Base-by-base conservation (phyloP, 768 basidiomycete species). In the Lactarius hengduanensis region DNA sequence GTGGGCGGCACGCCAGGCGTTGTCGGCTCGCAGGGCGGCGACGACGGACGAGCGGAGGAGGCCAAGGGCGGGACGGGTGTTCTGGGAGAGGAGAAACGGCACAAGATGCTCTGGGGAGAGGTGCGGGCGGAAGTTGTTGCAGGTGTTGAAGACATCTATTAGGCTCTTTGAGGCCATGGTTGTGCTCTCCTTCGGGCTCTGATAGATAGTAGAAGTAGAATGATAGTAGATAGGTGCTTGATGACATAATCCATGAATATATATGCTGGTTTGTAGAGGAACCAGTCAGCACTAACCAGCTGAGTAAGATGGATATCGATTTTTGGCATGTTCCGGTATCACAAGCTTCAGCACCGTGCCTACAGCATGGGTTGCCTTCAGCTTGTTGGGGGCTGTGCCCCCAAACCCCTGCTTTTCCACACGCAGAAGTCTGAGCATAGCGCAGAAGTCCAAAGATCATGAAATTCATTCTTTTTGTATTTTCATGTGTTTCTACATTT, bases 121-220 rank as follows among this genome's bases (percentile, higher is more conserved):
- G 74, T 72, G 81, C 66, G 75, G 70, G 43, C 78, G 80, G 62
- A 85, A 86, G 75, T 94, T 95, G 76, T 94, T 86, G 80, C 90
- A 92, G 50, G 77, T 73, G 59, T 86, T 78, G 67, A 94, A 77
- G 64, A 94, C 73, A 30, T 88, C 82, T 30, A 94, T 81, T 71
- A 88, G 86, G 55, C 61, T 69, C 7, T 63, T 22, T 38, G 57
- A 30, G 22, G 38, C n/a, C 32, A 43, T 63, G 1, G 13, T 36
- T 22, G 18, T 20, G 30, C 18, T 36, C 32, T n/a, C 26, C 15
- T 55, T 55, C 6, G 28, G 28, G 28, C 28, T 2, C 28, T 32
- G 16, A 38, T 45, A 28, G 28, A n/a, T n/a, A n/a, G n/a, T n/a
- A n/a, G n/a, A n/a, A n/a, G n/a, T n/a, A n/a, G n/a, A n/a, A 28